These are phyloP conservation scores for Sclerotinia nivalis DNA, from an alignment of 2,329 filamentous ascomycete genomes.

Conservation along the genomic window DNA sequence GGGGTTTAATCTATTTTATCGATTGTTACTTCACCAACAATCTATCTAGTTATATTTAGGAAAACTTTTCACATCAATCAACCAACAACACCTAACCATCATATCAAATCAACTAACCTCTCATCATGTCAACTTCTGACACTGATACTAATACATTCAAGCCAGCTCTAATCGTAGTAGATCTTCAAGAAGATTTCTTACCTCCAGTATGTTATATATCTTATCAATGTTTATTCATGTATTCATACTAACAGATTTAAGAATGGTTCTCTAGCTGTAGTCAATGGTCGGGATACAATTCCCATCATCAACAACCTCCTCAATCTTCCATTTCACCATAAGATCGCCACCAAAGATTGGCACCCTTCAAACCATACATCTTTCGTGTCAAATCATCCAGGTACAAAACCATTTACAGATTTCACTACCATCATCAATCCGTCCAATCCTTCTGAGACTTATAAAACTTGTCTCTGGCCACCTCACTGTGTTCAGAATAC, in stretches of 20 bases:
- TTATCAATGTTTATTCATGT: neutral
- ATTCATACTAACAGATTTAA: constrained; percentile 42
- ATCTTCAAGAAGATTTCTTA: constrained; percentile 94
- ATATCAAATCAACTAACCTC: neutral
- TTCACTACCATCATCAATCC: constrained; percentile 67
- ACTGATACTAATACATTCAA: constrained; percentile 40
- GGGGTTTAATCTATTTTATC: neutral
- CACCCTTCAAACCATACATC: constrained; percentile 84
- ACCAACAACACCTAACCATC: neutral
- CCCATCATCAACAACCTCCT: constrained; percentile 75
- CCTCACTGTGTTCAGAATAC: constrained; percentile 81
- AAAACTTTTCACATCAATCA: neutral
- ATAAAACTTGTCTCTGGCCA: constrained; percentile 79
- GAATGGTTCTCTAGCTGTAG: constrained; percentile 84
- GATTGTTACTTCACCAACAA: constrained; percentile 4
- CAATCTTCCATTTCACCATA: constrained; percentile 66
- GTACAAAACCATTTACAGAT: constrained; percentile 68
- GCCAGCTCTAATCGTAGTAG: constrained; percentile 72
- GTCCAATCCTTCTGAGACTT: constrained; percentile 59
- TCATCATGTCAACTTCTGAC: constrained; percentile 9
- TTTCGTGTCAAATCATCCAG: constrained; percentile 77
- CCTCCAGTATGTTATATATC: constrained; percentile 66
- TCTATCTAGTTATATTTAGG: neutral
- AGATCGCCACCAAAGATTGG: constrained; percentile 89
- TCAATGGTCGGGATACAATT: constrained; percentile 68